These are phyloP conservation scores for Meripilus lineatus DNA, from an alignment of 1,284 basidiomycete species.

Conservation along the genomic window DNA sequence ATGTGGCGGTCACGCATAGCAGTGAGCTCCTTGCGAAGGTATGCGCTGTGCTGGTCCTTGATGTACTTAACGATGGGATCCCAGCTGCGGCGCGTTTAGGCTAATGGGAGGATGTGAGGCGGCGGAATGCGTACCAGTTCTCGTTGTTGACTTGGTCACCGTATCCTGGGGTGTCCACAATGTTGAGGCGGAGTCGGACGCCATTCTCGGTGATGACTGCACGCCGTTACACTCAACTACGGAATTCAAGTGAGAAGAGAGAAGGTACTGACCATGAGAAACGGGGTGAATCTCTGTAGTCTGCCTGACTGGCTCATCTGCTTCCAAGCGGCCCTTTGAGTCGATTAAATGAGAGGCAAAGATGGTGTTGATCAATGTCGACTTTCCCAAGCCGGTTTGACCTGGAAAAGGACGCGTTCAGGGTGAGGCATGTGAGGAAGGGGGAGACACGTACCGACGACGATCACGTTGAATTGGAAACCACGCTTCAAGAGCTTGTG, in stretches of 20 bases:
- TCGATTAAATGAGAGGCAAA: conserved; percentile 98
- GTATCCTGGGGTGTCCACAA: conserved; percentile 98
- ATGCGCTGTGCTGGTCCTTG: conserved; percentile 98
- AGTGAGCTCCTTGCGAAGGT: conserved; percentile 97
- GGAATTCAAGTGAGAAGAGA: background rate
- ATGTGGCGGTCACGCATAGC: conserved; percentile 99
- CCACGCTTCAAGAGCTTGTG: conserved; percentile 98
- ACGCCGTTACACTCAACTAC: background rate
- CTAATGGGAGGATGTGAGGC: background rate
- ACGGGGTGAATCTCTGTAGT: conserved; percentile 97
- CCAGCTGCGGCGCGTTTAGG: conserved; percentile 73
- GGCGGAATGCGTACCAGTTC: conserved; percentile 67
- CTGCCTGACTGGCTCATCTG: conserved; percentile 85
- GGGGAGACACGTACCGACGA: conserved; percentile 67
- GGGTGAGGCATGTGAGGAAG: conserved; percentile 4
- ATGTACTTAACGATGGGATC: conserved; percentile 99
- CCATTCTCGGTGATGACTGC: conserved; percentile 95
- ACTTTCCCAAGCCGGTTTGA: conserved; percentile 97
- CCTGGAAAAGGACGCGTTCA: conserved; percentile 42
- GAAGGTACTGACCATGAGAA: conserved; percentile 74
- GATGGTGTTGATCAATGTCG: conserved; percentile 97
- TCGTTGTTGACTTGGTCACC: conserved; percentile 99
- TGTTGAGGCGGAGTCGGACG: conserved; percentile 92
- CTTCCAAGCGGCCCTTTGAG: conserved; percentile 89
- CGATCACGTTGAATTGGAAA: conserved; percentile 98